Evolutionary conservation across 768 basidiomycete genomes (phyloP).

Genomic region (Cantharellus anzutake): DNA sequence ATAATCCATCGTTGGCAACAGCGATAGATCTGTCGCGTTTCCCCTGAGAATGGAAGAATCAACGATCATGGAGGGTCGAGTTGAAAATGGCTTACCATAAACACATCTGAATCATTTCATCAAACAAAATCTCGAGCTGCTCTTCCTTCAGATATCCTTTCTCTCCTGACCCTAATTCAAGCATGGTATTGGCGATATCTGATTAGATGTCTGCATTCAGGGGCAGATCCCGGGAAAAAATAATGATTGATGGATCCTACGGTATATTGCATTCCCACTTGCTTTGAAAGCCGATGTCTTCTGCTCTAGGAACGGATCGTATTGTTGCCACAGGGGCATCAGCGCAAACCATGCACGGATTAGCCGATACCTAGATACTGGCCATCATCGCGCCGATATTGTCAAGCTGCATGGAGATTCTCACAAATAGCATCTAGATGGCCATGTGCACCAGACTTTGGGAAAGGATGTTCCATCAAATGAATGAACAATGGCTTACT

Average conservation of each 20-base stretch:
- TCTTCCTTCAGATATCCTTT: constrained; percentile 21
- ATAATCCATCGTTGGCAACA: constrained; percentile 69
- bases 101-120: constrained; percentile 80
- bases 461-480: not conserved
- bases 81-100: constrained; percentile 34
- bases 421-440: constrained; percentile 51
- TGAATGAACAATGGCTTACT: constrained; percentile 33
- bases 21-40: constrained; percentile 86
- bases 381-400: not conserved
- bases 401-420: not conserved
- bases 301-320: constrained; percentile 68
- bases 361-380: constrained; percentile 50
- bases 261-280: constrained; percentile 55
- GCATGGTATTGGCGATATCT: constrained; percentile 62
- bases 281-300: constrained; percentile 70
- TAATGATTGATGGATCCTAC: constrained; percentile 25
- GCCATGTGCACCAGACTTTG: not conserved
- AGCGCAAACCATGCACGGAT: constrained; percentile 52
- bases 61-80: not conserved
- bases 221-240: not conserved
- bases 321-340: constrained; percentile 48
- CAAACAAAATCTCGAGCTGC: constrained; percentile 43
- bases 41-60: constrained; percentile 35
- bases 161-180: constrained; percentile 37
- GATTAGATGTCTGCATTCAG: not conserved